These are phyloP conservation scores for Buddleja alternifolia DNA, from an alignment of 257 asterid species.

Conservation along the genomic window DNA sequence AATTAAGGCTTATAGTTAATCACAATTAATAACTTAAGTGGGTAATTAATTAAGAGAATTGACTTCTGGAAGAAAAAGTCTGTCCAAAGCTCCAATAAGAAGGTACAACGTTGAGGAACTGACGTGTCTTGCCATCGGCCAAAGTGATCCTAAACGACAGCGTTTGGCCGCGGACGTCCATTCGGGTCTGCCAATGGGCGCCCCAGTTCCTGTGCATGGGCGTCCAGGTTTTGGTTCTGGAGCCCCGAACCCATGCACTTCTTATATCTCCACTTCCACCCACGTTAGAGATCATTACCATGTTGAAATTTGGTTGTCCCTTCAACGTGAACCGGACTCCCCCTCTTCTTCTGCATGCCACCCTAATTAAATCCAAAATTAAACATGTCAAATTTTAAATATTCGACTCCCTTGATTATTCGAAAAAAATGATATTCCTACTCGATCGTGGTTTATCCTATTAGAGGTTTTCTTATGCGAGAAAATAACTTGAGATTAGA, in stretches of 20 bases:
- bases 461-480: no score
- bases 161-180: constrained; percentile 53
- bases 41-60: constrained; percentile 33
- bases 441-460: no score
- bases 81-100: constrained; percentile 73
- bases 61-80: constrained; percentile 60
- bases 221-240: constrained; percentile 51
- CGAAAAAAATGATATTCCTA: no score
- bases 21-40: not conserved
- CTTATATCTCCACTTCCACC: constrained; percentile 70
- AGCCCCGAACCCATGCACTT: constrained; percentile 57
- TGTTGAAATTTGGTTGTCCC: constrained; percentile 67
- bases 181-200: constrained; percentile 63
- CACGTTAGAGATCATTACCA: constrained; percentile 68
- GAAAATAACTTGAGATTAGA: no score
- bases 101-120: constrained; percentile 59
- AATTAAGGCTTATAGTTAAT: constrained; percentile 6
- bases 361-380: constrained; percentile 36
- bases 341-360: constrained; percentile 61
- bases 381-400: not conserved
- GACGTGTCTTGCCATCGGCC: constrained; percentile 42
- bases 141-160: constrained; percentile 56
- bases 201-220: constrained; percentile 74
- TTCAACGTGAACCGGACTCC: constrained; percentile 71
- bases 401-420: no score